Evolutionary conservation across 805 yeast species (phyloP).

Genomic region (Priceomyces medius): DNA sequence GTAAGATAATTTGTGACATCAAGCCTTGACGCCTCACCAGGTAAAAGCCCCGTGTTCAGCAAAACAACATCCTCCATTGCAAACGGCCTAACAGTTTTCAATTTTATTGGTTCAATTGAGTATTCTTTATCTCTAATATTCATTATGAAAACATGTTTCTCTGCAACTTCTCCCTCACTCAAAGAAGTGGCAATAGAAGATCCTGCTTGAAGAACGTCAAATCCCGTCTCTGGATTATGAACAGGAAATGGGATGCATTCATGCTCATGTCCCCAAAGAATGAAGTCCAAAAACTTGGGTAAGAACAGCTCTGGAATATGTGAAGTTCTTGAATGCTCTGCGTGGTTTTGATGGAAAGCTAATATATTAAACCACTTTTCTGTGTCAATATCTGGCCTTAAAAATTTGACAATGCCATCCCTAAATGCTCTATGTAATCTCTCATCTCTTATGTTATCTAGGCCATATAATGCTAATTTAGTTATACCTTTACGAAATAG

Average conservation of each 20-base stretch:
- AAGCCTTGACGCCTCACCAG: conserved; percentile 59
- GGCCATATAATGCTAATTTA: conserved; percentile 80
- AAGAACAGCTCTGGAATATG: conserved; percentile 82
- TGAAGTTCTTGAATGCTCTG: conserved; percentile 74
- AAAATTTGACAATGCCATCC: conserved; percentile 75
- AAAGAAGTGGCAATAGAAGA: conserved; percentile 91
- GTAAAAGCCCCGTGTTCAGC: conserved; percentile 50
- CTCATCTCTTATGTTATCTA: conserved; percentile 88
- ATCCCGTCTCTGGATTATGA: conserved; percentile 57
- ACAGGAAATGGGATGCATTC: conserved; percentile 79
- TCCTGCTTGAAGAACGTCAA: conserved; percentile 86
- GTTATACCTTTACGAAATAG: conserved; percentile 81
- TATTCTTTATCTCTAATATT: conserved; percentile 59
- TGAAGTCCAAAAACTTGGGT: conserved; percentile 78
- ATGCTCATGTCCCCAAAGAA: conserved; percentile 98
- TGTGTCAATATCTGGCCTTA: conserved; percentile 58
- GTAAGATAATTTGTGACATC: conserved; percentile 61
- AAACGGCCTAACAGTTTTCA: conserved; percentile 81
- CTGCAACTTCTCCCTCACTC: conserved; percentile 77
- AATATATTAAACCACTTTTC: conserved; percentile 81
- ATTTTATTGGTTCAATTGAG: conserved; percentile 55
- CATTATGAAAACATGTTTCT: conserved; percentile 72
- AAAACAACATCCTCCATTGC: conserved; percentile 65
- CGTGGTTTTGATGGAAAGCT: conserved; percentile 90
- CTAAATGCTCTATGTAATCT: conserved; percentile 78